These are phyloP conservation scores for Talaromyces stipitatus DNA, from an alignment of 495 filamentous ascomycete genomes.

Conservation along the genomic window DNA sequence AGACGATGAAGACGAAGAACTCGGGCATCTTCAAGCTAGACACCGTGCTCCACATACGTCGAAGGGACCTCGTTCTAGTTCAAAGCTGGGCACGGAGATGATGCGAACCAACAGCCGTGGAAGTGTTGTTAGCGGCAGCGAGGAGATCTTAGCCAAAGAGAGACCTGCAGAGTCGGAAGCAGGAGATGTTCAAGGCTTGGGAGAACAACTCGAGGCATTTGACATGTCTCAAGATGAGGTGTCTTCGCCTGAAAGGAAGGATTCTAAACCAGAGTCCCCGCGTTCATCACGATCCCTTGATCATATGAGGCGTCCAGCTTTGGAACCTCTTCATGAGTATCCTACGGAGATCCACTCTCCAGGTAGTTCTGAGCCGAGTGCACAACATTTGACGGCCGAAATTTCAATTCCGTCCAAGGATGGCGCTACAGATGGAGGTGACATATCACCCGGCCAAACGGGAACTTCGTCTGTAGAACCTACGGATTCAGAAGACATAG, in stretches of 20 bases:
- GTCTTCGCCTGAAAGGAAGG: slow-evolving; percentile 35
- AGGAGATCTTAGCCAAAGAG: slow-evolving; percentile 28
- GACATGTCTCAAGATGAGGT: slow-evolving; percentile 33
- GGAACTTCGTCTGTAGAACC: not conserved
- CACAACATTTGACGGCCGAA: not conserved
- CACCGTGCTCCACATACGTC: slow-evolving; percentile 45
- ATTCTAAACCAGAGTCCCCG: slow-evolving; percentile 41
- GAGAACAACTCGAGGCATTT: slow-evolving; percentile 28
- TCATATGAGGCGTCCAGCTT: not conserved
- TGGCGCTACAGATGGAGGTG: not conserved
- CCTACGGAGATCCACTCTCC: slow-evolving; percentile 2
- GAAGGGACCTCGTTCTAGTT: slow-evolving; percentile 48
- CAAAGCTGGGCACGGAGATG: slow-evolving; percentile 89
- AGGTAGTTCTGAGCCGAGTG: not conserved
- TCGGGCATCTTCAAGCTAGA: slow-evolving; percentile 53
- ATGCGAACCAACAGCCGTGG: slow-evolving; percentile 91
- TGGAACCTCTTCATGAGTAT: slow-evolving; percentile 5
- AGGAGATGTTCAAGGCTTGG: slow-evolving; percentile 18
- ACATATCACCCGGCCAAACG: not conserved
- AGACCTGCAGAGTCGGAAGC: slow-evolving; percentile 18
- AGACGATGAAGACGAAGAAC: slow-evolving; percentile 88
- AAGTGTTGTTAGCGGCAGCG: slow-evolving; percentile 57
- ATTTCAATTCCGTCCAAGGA: slow-evolving; percentile 3
- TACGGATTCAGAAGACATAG: slow-evolving; percentile 1
- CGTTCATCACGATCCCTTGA: slow-evolving; percentile 49